Percentiles rank a stretch among this genome's conserved stretches.
Evolutionary conservation across 2,329 filamentous ascomycete species (phyloP).

Genomic region (Penicillium hesseltinei): DNA sequence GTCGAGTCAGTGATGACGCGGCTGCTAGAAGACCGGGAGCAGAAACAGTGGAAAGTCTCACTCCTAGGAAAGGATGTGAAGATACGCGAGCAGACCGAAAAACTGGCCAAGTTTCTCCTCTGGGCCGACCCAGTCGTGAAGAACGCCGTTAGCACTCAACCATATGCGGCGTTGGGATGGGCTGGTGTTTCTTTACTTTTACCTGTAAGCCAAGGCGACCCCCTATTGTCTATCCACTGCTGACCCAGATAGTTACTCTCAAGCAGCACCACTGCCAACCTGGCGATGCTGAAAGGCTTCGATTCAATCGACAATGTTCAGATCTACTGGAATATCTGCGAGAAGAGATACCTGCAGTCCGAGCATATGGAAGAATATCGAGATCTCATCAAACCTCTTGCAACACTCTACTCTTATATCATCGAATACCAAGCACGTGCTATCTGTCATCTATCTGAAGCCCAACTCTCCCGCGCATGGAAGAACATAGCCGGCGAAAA

Average conservation of each 20-base stretch:
- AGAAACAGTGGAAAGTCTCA: constrained; percentile 21
- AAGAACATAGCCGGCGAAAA: constrained; percentile 12
- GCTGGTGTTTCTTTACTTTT: not conserved
- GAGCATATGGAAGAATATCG: not conserved
- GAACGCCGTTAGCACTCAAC: not conserved
- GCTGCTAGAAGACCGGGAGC: not conserved
- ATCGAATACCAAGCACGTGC: constrained; percentile 12
- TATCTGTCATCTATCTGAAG: constrained; percentile 13
- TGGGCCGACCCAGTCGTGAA: not conserved
- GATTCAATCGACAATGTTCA: not conserved
- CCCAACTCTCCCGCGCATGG: constrained; percentile 10
- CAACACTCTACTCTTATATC: constrained; percentile 23
- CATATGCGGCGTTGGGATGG: not conserved
- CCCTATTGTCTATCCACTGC: not conserved
- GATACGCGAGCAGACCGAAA: constrained; percentile 6
- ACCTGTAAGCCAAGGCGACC: not conserved
- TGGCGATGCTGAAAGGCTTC: not conserved
- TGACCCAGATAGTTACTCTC: not conserved
- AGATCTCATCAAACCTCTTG: constrained; percentile 3
- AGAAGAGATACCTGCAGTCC: not conserved
- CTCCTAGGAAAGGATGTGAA: constrained; percentile 7
- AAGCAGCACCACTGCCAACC: not conserved
- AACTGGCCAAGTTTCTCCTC: constrained; percentile 8
- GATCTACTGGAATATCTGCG: not conserved
- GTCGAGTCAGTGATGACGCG: not conserved